Conservation (phyloP, 208 protist species). For the Acanthamoeba lenticulata region DNA sequence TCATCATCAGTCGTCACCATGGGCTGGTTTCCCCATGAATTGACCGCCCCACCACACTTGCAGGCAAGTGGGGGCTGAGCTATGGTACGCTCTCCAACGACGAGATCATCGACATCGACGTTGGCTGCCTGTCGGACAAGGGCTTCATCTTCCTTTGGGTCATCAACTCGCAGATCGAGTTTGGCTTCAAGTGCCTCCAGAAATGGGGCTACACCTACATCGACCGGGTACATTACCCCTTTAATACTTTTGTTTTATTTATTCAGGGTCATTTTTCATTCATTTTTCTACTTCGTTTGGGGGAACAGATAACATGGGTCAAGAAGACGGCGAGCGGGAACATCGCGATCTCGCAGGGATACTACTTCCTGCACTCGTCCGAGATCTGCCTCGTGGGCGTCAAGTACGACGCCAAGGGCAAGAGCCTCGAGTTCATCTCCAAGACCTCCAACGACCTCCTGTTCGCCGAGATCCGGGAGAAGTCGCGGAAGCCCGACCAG, state of each 20-base stretch:
- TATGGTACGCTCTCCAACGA: constrained; percentile 76
- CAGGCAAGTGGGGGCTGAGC: constrained; percentile 46
- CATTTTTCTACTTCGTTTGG: neutral
- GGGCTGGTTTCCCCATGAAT: no score
- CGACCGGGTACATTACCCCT: neutral
- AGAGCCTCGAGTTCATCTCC: constrained; percentile 71
- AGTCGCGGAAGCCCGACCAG: constrained; percentile 78
- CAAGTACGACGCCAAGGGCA: constrained; percentile 66
- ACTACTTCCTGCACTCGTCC: constrained; percentile 79
- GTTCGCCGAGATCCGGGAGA: constrained; percentile 70
- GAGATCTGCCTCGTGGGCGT: constrained; percentile 79
- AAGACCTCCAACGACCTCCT: constrained; percentile 77
- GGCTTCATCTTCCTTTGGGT: constrained; percentile 80
- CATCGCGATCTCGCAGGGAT: constrained; percentile 71
- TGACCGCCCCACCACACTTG: no score
- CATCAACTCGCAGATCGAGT: constrained; percentile 74
- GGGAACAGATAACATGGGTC: constrained; percentile 71
- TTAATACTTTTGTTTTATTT: neutral
- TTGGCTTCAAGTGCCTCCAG: constrained; percentile 75
- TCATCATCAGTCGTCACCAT: no score
- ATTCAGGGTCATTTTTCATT: neutral
- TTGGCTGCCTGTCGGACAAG: constrained; percentile 67
- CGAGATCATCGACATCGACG: constrained; percentile 78
- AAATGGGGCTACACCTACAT: constrained; percentile 79
- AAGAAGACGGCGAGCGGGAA: constrained; percentile 72